A percentile compares a stretch with the other conserved stretches of the same genome.
Evolutionary conservation across 805 yeast species (phyloP).

Genomic region (Candida maris): DNA sequence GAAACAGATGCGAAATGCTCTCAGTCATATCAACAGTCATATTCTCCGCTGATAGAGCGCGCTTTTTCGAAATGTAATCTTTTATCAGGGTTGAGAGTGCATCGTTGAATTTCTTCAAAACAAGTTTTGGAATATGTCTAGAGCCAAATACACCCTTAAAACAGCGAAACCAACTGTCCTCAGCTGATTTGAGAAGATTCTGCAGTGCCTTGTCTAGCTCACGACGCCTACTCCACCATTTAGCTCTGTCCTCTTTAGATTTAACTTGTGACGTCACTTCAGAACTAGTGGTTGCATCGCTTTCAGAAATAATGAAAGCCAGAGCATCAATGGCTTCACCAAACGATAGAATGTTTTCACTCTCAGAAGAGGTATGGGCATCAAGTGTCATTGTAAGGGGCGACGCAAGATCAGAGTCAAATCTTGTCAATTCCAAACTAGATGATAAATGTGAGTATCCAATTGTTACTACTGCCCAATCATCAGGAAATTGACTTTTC

Average conservation of each 20-base stretch:
- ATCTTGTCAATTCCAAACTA: slow-evolving; percentile 44
- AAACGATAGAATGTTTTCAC: slow-evolving; percentile 42
- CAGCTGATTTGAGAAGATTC: slow-evolving; percentile 53
- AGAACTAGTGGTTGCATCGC: slow-evolving; percentile 56
- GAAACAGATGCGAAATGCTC: neutral
- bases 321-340: slow-evolving; percentile 45
- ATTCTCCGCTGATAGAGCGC: neutral
- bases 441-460: slow-evolving; percentile 58
- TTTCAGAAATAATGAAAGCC: slow-evolving; percentile 49
- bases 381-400: slow-evolving; percentile 48
- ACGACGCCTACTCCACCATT: slow-evolving; percentile 78
- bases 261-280: slow-evolving; percentile 49
- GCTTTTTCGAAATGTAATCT: slow-evolving; percentile 28
- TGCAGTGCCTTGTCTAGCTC: slow-evolving; percentile 55
- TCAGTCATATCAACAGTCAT: neutral
- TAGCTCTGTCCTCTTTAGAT: slow-evolving; percentile 55
- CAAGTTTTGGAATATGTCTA: slow-evolving; percentile 22
- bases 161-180: slow-evolving; percentile 73
- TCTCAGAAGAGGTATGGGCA: slow-evolving; percentile 32
- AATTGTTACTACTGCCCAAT: slow-evolving; percentile 59
- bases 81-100: slow-evolving; percentile 39
- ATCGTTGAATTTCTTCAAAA: slow-evolving; percentile 32
- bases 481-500: slow-evolving; percentile 34
- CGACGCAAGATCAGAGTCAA: slow-evolving; percentile 6
- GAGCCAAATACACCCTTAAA: slow-evolving; percentile 59